A percentile compares a stretch with the other conserved stretches of the same genome.
These are phyloP conservation scores for Coniferiporia weirii DNA, from an alignment of 1,284 basidiomycete genomes.

Conservation along the genomic window DNA sequence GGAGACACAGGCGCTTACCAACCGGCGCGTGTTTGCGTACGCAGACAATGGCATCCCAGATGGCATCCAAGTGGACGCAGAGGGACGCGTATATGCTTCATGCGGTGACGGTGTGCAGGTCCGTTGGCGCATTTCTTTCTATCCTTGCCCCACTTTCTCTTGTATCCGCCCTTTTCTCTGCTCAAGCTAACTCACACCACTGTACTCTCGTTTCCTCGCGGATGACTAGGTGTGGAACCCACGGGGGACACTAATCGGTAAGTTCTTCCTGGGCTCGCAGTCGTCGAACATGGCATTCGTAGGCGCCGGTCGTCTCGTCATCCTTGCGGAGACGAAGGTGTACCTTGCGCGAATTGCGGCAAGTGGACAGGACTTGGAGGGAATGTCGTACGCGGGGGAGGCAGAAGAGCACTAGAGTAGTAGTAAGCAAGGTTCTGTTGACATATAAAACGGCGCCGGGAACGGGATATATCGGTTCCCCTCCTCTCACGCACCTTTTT, in stretches of 20 bases:
- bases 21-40: slow-evolving; percentile 70
- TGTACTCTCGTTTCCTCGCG: not conserved
- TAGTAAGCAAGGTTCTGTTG: too few species aligned
- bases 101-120: slow-evolving; percentile 70
- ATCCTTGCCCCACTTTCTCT: not conserved
- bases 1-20: slow-evolving; percentile 48
- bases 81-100: slow-evolving; percentile 67
- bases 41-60: slow-evolving; percentile 60
- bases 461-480: too few species aligned
- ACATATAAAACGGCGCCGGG: too few species aligned
- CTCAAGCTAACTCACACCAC: not conserved
- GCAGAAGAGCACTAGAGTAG: too few species aligned
- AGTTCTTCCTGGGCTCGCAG: slow-evolving; percentile 59
- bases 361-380: slow-evolving; percentile 21
- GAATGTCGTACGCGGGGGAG: too few species aligned
- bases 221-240: slow-evolving; percentile 56
- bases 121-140: slow-evolving; percentile 23
- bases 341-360: slow-evolving; percentile 56
- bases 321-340: slow-evolving; percentile 63
- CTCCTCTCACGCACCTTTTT: too few species aligned
- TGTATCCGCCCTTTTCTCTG: not conserved
- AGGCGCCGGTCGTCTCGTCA: slow-evolving; percentile 54
- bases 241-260: slow-evolving; percentile 62
- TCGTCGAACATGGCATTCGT: slow-evolving; percentile 69
- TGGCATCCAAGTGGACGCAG: slow-evolving; percentile 51